A percentile compares a stretch with the other conserved stretches of the same genome.
phyloP scores from a whole-genome alignment of 2,329 filamentous ascomycete genomes.

The Daldinia eschscholtzii region DNA sequence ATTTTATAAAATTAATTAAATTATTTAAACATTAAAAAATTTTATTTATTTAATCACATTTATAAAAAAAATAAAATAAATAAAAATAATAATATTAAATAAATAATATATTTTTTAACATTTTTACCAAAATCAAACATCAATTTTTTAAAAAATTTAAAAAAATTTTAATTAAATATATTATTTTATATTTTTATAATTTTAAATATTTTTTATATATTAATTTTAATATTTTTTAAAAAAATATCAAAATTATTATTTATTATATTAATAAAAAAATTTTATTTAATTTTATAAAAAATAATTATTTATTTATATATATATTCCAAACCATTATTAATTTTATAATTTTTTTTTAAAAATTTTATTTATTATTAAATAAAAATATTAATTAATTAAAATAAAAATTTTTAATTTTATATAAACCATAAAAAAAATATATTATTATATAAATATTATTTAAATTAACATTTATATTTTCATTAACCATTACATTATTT shows the following conservation, averaged over 20 bases:
- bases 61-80: background rate
- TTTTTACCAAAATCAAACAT: background rate
- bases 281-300: too few relatives aligned
- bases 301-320: too few relatives aligned
- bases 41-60: background rate
- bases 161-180: conserved; percentile 7
- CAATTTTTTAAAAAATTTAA: conserved; percentile 3
- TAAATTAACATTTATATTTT: background rate
- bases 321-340: too few relatives aligned
- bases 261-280: conserved; percentile 3
- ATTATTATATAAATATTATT: too few relatives aligned
- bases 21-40: too few relatives aligned
- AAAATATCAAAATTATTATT: background rate
- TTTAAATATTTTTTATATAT: too few relatives aligned
- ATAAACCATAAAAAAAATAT: background rate
- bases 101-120: background rate
- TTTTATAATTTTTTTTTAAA: too few relatives aligned
- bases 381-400: too few relatives aligned
- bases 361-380: too few relatives aligned
- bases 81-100: background rate
- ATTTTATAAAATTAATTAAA: background rate
- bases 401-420: background rate
- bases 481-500: conserved; percentile 14
- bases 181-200: background rate
- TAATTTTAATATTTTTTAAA: too few relatives aligned